Base-by-base conservation (phyloP, 805 yeast species). In the Ogataea parapolymorpha region DNA sequence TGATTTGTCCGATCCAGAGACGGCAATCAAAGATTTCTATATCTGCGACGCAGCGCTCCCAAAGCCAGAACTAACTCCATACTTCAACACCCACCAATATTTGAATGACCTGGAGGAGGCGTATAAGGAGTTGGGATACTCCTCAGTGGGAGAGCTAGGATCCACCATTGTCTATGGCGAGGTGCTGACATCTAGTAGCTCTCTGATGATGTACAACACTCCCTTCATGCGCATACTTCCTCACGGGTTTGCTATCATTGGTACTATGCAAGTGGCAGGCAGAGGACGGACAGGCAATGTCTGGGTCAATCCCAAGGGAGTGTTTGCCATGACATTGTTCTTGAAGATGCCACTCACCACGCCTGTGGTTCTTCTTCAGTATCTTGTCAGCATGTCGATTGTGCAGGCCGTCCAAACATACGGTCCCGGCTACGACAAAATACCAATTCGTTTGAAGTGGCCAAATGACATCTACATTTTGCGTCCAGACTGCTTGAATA, bases 221-320 rank as follows among this genome's bases (percentile, higher is more conserved):
- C 56, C 68, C 10, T 56, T 87, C 26, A 61, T 91, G 41, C 64
- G 71, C 6, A 54, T 66, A 26, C 59, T 85, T 20, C 96, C 96
- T 1, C 71, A 79, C 20, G 96, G 96, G 0, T 74, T 80, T 9
- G 68, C 79, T 1, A 61, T 82, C 9, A 72, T 80, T 3, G 96
- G 95, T 0, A 81, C 90, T 1, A 77, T 84, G 3, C 99, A 93
- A 61, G 82, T 87, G 1, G 75, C 88, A 0, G 99, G 99, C 1
- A 72, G 91, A 35, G 99, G 99, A 2, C 77, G 99, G 42, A 95
- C 97, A 12, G 95, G 93, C 1, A 93, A 93, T 50, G 81, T 80
- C 2, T 93, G 99, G 99, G 82, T 93, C 17, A 90, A 87, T 51
- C 99, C 99, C 3, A 72, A 75, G 17, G 99, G 99, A 9, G 95